phyloP scores from a whole-genome alignment of 2,329 filamentous ascomycete species.

The Chaetomiaceae sp. region DNA sequence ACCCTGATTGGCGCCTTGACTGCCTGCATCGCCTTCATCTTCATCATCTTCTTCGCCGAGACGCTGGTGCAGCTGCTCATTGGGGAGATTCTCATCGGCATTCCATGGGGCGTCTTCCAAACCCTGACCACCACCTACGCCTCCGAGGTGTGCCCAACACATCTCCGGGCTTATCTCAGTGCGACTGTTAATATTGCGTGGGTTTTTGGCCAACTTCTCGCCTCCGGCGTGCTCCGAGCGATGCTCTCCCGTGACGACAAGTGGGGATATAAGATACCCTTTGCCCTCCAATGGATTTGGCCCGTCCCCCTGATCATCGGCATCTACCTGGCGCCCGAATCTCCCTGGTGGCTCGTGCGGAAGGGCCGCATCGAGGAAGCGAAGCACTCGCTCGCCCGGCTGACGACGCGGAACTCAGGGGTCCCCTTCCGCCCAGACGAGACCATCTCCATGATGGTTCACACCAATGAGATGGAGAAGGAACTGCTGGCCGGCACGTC shows the following conservation, averaged over 20 bases:
- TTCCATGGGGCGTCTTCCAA: conserved; percentile 51
- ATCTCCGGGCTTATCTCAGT: conserved; percentile 49
- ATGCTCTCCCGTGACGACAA: conserved; percentile 33
- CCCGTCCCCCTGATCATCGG: conserved; percentile 13
- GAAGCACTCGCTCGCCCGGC: neutral
- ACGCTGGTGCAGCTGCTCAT: conserved; percentile 8
- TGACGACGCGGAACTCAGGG: neutral
- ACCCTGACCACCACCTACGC: conserved; percentile 51
- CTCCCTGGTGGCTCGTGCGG: conserved; percentile 43
- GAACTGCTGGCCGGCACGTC: conserved; percentile 34
- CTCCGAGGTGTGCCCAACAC: conserved; percentile 47
- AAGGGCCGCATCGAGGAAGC: conserved; percentile 6
- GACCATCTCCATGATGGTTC: conserved; percentile 47
- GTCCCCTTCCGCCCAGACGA: conserved; percentile 9
- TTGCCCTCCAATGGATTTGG: conserved; percentile 25
- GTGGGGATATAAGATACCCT: conserved; percentile 33
- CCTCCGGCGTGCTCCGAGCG: conserved; percentile 38
- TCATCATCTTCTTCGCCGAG: conserved; percentile 12
- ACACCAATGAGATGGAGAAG: conserved; percentile 34
- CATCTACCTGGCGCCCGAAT: conserved; percentile 17
- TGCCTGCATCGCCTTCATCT: conserved; percentile 7
- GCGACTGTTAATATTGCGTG: conserved; percentile 55
- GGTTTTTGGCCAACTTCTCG: conserved; percentile 50
- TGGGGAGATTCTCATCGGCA: conserved; percentile 31
- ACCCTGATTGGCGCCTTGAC: conserved; percentile 6